phyloP scores from a whole-genome alignment of 148 eudicot genomes.

The Rhododendron simsii region DNA sequence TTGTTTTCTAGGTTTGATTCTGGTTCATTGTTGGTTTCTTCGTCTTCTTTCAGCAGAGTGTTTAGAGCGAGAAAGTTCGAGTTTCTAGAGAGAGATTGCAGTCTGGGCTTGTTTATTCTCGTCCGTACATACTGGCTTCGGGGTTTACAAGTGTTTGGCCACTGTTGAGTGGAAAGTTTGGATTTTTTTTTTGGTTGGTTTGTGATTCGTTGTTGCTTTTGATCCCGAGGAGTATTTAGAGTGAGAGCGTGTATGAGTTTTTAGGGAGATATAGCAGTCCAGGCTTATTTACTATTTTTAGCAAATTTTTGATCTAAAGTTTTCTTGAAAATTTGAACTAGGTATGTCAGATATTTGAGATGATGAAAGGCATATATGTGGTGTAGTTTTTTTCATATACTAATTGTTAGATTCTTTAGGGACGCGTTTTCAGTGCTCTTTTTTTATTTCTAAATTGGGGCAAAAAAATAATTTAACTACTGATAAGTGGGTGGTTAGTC shows the following conservation, averaged over 20 bases:
- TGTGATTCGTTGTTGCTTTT: background rate
- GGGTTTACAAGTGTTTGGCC: too few species aligned
- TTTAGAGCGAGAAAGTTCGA: background rate
- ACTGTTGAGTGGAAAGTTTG: too few species aligned
- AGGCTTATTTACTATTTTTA: background rate
- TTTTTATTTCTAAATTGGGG: background rate
- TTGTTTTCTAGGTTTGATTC: background rate
- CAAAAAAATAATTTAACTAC: background rate
- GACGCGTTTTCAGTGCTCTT: background rate
- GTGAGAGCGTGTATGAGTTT: background rate
- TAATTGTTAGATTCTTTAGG: background rate
- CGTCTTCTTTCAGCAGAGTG: background rate
- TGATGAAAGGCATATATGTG: background rate
- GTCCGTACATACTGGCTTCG: background rate
- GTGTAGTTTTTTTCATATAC: background rate
- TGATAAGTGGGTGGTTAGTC: background rate
- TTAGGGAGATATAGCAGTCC: background rate
- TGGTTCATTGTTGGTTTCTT: background rate
- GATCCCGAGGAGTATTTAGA: background rate
- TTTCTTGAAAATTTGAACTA: background rate
- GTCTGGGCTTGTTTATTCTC: background rate
- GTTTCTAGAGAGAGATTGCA: background rate
- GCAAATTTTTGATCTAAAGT: background rate
- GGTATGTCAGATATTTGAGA: background rate
- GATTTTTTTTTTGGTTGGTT: background rate